Evolutionary conservation across 768 basidiomycete species (phyloP), one percentile per base, ranked within the genome.

Genomic region (Sistotremastrum niveocremeum): DNA sequence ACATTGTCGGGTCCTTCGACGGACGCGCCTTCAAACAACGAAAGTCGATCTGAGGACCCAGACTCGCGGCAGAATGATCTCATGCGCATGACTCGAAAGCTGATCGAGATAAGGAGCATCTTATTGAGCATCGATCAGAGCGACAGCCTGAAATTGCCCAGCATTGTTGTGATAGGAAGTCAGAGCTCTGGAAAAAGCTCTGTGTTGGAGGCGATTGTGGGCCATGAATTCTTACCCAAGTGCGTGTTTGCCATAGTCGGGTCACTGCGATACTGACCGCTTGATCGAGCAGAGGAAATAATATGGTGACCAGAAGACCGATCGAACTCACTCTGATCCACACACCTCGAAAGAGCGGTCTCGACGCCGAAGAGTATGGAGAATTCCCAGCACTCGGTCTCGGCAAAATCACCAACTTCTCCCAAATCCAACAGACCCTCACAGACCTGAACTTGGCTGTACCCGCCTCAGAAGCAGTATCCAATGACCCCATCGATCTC

Each of bases 141-240:
- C 52, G 94, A 97, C 52, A 77, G 82, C 5, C 72, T 99, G 54
- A 97, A 91, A 56, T 68, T 99, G 12, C 95, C 95, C 2, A 94
- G 90, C 55, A 98, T 99, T 50, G 95, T 98, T 38, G 95, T 98
- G 41, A 86, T 99, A 51, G 95, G 95, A 7, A 94, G 89, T 61
- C 95, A 99, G 67, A 95, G 91, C 62, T 93, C 89, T 2, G 95
- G 95, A 7, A 99, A 99, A 70, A 97, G 91, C 55, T 93, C 89
- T 30, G 95, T 99, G 0, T 65, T 99, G 49, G 95, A 99, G 62
- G 84, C 95, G 4, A 86, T 99, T 49, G 95, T 99, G 31, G 95
- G 95, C 0, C 89, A 95, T 48, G 90, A 98, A 62, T 99, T 99
- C 60, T 67, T 99, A 34, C 95, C 95, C 28, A 99, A 99, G 94